Evolutionary conservation across 164 flowering plant genomes (phyloP).

Genomic region (Magnolia officinalis): DNA sequence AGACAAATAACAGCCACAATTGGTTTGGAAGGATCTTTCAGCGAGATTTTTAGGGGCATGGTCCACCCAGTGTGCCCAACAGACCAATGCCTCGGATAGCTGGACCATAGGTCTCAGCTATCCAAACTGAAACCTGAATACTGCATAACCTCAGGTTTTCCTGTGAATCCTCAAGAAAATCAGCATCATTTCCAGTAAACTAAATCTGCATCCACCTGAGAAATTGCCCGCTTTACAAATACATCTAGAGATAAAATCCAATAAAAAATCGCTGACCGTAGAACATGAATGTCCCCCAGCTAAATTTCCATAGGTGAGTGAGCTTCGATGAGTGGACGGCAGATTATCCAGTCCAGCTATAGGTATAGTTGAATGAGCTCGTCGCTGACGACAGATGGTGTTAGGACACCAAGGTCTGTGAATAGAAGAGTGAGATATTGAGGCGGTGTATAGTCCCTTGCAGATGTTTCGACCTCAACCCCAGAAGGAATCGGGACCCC

Average conservation of each 20-base stretch:
- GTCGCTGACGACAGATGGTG: slow-evolving; percentile 96
- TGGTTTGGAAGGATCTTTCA: too few species aligned
- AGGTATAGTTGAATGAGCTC: slow-evolving; percentile 92
- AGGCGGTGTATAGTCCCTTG: slow-evolving; percentile 96
- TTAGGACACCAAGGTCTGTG: slow-evolving; percentile 90
- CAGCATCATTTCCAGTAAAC: not conserved
- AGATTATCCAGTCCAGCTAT: slow-evolving; percentile 21
- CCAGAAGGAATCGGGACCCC: slow-evolving; percentile 88
- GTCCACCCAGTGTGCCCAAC: not conserved
- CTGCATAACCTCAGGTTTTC: not conserved
- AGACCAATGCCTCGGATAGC: not conserved
- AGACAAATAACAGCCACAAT: too few species aligned
- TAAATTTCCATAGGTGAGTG: not conserved
- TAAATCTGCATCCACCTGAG: not conserved
- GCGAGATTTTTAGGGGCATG: not conserved
- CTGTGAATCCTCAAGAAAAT: not conserved
- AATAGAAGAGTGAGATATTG: slow-evolving; percentile 89
- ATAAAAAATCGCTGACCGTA: not conserved
- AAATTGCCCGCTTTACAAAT: not conserved
- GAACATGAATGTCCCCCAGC: not conserved
- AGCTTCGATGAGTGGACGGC: not conserved
- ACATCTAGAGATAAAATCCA: not conserved
- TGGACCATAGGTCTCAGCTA: not conserved
- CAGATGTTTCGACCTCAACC: slow-evolving; percentile 92
- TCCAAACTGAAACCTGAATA: not conserved